Conservation (phyloP, 176 grass and related monocot species). For the Ensete glaucum region DNA sequence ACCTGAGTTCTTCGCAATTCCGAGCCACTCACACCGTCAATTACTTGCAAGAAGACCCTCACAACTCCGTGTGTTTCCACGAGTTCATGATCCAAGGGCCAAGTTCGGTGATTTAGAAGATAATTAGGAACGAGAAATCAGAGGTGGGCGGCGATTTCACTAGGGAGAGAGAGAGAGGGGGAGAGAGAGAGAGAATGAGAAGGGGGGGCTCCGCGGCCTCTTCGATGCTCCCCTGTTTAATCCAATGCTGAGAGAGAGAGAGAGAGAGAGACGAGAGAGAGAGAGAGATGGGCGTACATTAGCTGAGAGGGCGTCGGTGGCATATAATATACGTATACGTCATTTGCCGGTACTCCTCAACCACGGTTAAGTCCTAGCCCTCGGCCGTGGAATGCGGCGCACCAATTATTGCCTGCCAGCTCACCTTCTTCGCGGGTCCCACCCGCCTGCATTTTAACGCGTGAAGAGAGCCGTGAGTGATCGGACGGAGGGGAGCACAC, state of each 20-base stretch:
- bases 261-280: not conserved
- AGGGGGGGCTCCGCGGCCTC: not conserved
- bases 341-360: not conserved
- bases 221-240: not conserved
- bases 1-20: no score
- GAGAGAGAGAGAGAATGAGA: not conserved
- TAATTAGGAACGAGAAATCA: not conserved
- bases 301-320: not conserved
- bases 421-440: no score
- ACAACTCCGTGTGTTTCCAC: not conserved
- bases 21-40: not conserved
- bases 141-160: not conserved
- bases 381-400: not conserved
- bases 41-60: not conserved
- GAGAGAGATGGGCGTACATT: not conserved
- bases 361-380: not conserved
- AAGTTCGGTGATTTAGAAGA: not conserved
- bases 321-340: not conserved
- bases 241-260: not conserved
- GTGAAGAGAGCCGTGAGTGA: no score
- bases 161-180: not conserved
- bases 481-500: no score
- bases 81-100: not conserved
- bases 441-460: no score
- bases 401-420: no score